Evolutionary conservation across 176 grass and related monocot species (phyloP).

Genomic region (Juncus effusus): DNA sequence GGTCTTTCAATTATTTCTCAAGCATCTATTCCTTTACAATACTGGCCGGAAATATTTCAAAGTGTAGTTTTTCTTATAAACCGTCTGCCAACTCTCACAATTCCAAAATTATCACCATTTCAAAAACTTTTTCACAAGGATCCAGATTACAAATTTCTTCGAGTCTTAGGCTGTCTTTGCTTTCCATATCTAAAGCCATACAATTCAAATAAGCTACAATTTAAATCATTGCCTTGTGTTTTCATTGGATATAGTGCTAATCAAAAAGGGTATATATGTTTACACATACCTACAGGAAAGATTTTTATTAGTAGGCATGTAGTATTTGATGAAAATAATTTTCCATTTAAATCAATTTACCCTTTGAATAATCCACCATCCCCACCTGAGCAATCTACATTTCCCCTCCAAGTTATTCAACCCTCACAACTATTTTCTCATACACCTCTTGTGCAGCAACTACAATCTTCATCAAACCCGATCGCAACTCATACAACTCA

Average conservation of each 20-base stretch:
- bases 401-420: too few species aligned
- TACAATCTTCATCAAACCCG: too few species aligned
- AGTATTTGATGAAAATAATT: not conserved
- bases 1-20: not conserved
- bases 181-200: slow-evolving; percentile 5
- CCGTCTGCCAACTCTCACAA: not conserved
- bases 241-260: not conserved
- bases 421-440: too few species aligned
- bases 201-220: not conserved
- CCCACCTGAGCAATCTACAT: too few species aligned
- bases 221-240: not conserved
- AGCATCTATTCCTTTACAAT: not conserved
- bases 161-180: not conserved
- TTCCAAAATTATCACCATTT: not conserved
- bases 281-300: not conserved
- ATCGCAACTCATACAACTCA: too few species aligned
- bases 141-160: not conserved
- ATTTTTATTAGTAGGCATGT: not conserved
- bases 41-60: not conserved
- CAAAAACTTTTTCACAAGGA: not conserved
- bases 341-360: not conserved
- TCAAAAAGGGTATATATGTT: not conserved
- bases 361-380: not conserved
- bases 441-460: too few species aligned
- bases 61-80: not conserved